A percentile compares a stretch with the other conserved stretches of the same genome.
Conservation (phyloP, 1,139 yeast species). For the Debaryomyces sp. region DNA sequence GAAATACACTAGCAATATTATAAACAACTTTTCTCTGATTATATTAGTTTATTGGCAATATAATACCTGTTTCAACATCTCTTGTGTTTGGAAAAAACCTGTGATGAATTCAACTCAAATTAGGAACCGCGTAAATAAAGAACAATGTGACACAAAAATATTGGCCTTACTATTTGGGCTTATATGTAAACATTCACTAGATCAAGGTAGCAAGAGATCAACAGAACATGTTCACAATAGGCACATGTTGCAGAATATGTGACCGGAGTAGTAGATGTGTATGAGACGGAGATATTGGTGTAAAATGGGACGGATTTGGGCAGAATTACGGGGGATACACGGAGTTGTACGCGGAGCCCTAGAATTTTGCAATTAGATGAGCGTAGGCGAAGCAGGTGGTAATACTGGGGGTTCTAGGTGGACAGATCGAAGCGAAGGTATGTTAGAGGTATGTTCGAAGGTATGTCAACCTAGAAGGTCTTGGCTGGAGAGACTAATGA, state of each 20-base stretch:
- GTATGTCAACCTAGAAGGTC: too few species aligned
- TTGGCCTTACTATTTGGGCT: constrained; percentile 4
- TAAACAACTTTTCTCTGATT: not conserved
- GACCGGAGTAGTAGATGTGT: not conserved
- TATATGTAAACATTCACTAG: constrained; percentile 7
- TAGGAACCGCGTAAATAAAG: constrained; percentile 12
- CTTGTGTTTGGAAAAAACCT: constrained; percentile 8
- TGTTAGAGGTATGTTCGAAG: too few species aligned
- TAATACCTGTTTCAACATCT: constrained; percentile 6
- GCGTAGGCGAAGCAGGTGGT: not conserved
- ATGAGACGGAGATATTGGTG: not conserved
- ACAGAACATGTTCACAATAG: not conserved
- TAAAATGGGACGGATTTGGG: not conserved
- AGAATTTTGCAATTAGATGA: not conserved
- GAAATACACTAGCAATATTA: constrained; percentile 6
- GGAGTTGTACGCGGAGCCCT: not conserved
- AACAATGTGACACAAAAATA: constrained; percentile 7
- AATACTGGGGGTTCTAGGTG: too few species aligned
- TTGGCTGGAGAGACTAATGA: too few species aligned
- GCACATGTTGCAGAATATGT: not conserved
- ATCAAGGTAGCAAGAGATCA: not conserved
- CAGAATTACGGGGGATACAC: not conserved
- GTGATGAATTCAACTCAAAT: constrained; percentile 8
- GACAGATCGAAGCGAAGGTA: too few species aligned
- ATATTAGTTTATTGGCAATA: constrained; percentile 1